Conservation (phyloP, 2,329 filamentous ascomycete genomes). For the Neopestalotiopsis sp. region DNA sequence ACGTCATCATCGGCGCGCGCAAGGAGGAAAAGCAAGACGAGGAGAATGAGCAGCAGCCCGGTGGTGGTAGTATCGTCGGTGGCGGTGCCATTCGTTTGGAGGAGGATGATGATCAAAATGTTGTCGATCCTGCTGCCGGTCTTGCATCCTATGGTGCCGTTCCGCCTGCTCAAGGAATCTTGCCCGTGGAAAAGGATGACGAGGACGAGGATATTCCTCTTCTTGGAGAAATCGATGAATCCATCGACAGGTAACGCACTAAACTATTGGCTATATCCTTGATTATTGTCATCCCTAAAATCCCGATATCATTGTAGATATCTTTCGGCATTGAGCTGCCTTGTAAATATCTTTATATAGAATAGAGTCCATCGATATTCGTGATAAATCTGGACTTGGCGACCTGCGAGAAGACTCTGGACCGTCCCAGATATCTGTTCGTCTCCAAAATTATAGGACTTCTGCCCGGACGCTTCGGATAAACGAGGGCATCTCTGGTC, state of each 20-base stretch:
- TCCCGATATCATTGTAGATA: not conserved
- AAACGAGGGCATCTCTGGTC: too few species aligned
- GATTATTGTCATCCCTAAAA: not conserved
- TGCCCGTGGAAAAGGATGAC: constrained; percentile 17
- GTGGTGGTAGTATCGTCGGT: not conserved
- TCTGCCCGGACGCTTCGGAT: too few species aligned
- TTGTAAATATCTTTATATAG: too few species aligned
- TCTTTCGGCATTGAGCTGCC: not conserved
- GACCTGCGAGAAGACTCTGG: too few species aligned
- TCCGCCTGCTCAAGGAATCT: not conserved
- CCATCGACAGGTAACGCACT: not conserved
- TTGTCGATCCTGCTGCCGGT: not conserved
- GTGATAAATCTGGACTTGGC: too few species aligned
- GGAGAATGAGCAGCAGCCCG: too few species aligned
- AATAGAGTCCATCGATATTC: too few species aligned
- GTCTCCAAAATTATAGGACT: too few species aligned
- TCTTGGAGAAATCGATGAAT: constrained; percentile 14
- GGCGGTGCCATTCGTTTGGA: not conserved
- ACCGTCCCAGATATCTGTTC: too few species aligned
- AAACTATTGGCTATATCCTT: not conserved
- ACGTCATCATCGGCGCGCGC: constrained; percentile 73
- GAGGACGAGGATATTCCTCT: constrained; percentile 21
- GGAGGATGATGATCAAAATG: not conserved
- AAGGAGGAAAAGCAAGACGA: constrained; percentile 43
- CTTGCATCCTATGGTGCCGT: not conserved